Evolutionary conservation across 192 early-diverging fungal species (phyloP).

Genomic region (Mortierella claussenii): DNA sequence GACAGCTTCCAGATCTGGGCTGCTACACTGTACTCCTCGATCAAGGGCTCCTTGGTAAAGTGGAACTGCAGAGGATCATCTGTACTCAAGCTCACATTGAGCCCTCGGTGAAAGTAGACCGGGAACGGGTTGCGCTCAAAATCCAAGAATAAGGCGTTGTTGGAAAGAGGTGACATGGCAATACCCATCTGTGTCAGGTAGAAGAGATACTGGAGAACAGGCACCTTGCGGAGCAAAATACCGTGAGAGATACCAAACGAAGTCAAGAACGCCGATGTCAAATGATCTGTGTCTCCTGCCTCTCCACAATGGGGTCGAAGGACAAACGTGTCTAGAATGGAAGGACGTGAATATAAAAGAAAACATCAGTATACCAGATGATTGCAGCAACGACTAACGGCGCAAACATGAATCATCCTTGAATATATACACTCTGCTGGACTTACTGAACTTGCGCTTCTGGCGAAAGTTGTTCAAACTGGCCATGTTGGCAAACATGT

Average conservation of each 20-base stretch:
- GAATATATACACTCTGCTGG: no score
- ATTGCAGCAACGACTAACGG: no score
- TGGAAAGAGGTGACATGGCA: conserved; percentile 96
- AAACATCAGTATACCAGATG: no score
- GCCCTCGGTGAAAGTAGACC: conserved; percentile 90
- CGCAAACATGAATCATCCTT: no score
- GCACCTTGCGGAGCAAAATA: conserved; percentile 93
- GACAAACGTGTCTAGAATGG: conserved; percentile 85
- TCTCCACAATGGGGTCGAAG: conserved; percentile 94
- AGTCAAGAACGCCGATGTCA: conserved; percentile 89
- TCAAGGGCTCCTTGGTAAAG: conserved; percentile 95
- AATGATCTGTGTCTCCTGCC: conserved; percentile 94
- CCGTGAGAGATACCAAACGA: conserved; percentile 92
- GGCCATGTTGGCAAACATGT: conserved; percentile 88
- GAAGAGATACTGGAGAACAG: conserved; percentile 93
- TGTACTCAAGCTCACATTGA: conserved; percentile 93
- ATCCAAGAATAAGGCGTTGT: conserved; percentile 94
- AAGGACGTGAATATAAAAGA: not conserved
- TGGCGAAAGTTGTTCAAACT: conserved; percentile 83
- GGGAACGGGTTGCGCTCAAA: conserved; percentile 95
- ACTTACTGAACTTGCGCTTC: conserved; percentile 79
- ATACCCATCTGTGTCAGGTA: conserved; percentile 96
- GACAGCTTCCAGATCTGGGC: conserved; percentile 97
- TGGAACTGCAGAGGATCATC: conserved; percentile 98
- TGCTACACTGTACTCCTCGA: conserved; percentile 96